A percentile compares a stretch with the other conserved stretches of the same genome.
These are phyloP conservation scores for Litsea cubeba DNA, from an alignment of 164 flowering plant species.

Conservation along the genomic window DNA sequence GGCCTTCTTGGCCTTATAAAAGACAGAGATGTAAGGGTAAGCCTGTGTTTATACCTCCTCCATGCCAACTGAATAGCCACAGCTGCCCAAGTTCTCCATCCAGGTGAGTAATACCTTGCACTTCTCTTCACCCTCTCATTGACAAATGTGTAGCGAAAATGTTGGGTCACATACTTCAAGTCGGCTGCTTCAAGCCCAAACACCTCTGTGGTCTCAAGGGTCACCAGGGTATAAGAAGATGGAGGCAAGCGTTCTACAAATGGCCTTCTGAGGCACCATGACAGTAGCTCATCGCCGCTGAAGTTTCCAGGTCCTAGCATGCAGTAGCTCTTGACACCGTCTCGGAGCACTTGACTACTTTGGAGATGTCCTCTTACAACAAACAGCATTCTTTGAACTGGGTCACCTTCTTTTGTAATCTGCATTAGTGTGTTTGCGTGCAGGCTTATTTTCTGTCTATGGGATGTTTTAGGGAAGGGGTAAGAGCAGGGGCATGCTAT, in stretches of 20 bases:
- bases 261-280: slow-evolving; percentile 89
- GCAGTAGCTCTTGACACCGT: slow-evolving; percentile 87
- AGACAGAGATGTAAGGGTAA: slow-evolving; percentile 74
- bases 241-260: slow-evolving; percentile 86
- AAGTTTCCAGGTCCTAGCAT: slow-evolving; percentile 98
- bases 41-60: slow-evolving; percentile 75
- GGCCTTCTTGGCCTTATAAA: slow-evolving; percentile 89
- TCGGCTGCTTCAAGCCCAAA: slow-evolving; percentile 87
- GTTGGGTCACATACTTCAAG: slow-evolving; percentile 88
- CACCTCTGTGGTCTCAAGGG: slow-evolving; percentile 88
- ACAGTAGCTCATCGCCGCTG: slow-evolving; percentile 89
- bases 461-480: too few species aligned
- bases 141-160: slow-evolving; percentile 85
- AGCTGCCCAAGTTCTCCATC: slow-evolving; percentile 98
- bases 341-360: slow-evolving; percentile 82
- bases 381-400: slow-evolving; percentile 88
- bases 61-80: slow-evolving; percentile 94
- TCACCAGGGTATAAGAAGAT: slow-evolving; percentile 68
- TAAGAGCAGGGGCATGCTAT: too few species aligned
- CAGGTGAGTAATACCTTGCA: slow-evolving; percentile 87
- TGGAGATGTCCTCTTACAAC: slow-evolving; percentile 90
- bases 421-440: slow-evolving; percentile 16
- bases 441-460: too few species aligned
- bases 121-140: slow-evolving; percentile 82
- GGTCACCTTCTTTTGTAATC: slow-evolving; percentile 92